phyloP scores from a whole-genome alignment of 345 rosid genomes.

The Leavenworthia alabamica region DNA sequence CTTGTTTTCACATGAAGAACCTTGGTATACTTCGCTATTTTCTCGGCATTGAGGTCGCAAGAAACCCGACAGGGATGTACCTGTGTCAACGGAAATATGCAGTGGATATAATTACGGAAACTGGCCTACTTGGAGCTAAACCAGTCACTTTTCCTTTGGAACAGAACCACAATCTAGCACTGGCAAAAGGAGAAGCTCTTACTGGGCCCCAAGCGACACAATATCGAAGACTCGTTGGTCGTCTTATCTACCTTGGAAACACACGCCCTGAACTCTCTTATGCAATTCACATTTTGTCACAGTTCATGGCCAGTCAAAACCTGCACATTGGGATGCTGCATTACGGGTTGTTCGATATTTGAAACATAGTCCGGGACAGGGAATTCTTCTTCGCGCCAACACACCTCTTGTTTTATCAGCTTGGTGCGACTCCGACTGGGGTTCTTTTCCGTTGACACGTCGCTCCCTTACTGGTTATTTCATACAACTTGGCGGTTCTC shows the following conservation, averaged over 20 bases:
- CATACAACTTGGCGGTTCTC: background rate
- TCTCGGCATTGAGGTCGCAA: background rate
- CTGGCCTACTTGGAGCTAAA: background rate
- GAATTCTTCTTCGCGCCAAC: accelerated
- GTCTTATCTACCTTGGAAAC: background rate
- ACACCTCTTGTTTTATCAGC: background rate
- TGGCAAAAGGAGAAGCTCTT: no score
- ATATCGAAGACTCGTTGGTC: no score
- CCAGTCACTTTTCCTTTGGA: background rate
- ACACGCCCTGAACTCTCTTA: background rate
- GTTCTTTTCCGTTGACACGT: accelerated
- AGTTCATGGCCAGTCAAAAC: accelerated
- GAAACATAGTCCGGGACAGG: background rate
- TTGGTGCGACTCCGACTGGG: background rate
- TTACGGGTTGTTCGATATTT: background rate
- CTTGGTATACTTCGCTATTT: background rate
- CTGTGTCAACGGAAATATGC: background rate
- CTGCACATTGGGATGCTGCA: background rate
- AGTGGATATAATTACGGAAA: background rate
- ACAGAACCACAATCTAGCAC: background rate
- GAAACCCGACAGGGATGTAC: background rate
- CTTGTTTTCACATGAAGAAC: background rate
- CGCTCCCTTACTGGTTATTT: accelerated
- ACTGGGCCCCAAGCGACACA: no score
- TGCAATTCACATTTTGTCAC: accelerated